Base-by-base conservation (phyloP, 805 yeast species). In the Ogataea glucozyma region DNA sequence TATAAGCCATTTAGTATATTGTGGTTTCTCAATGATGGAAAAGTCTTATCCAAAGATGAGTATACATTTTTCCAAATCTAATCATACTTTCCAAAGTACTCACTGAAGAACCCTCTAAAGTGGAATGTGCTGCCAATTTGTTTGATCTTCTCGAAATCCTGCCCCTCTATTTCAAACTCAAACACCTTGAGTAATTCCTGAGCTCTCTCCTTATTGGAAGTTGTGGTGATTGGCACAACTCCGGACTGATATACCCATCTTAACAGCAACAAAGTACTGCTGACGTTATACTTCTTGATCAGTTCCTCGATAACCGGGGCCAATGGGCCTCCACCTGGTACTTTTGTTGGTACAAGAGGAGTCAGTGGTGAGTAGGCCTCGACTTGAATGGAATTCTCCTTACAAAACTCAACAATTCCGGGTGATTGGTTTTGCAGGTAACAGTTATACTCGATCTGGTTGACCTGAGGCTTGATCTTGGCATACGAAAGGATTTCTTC, bases 151-250 rank as follows among this genome's bases (percentile, higher is more conserved):
- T 62, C 57, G 31, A 74, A 72, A 48, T 85, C 93, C 1, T 65
- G 78, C 1, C 62, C 53, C 3, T 71, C 63, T 44, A 87, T 65
- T 49, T 72, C 58, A 49, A 86, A 83, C 24, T 70, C 71, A 49
- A 78, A 79, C 24, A 83, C 64, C 13, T 76, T 75, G 47, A 79
- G 66, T 12, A 80, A 72, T 53, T 81, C 79, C 44, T 64, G 56
- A 48, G 85, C 70, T 60, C 95, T 75, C 38, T 72, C 73, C 19
- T 60, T 58, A 43, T 77, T 75, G 3, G 83, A 72, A 2, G 89
- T 78, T 10, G 93, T 85, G 5, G 96, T 88, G 16, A 88, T 67
- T 18, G 95, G 95, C 29, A 85, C 58, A 6, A 82, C 73, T 13
- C 84, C 85, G 14, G 64, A 64, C 58, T 81, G 83, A 43, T 77